Evolutionary conservation across 2,329 filamentous ascomycete genomes (phyloP).

Genomic region (Thielaviopsis euricoi): DNA sequence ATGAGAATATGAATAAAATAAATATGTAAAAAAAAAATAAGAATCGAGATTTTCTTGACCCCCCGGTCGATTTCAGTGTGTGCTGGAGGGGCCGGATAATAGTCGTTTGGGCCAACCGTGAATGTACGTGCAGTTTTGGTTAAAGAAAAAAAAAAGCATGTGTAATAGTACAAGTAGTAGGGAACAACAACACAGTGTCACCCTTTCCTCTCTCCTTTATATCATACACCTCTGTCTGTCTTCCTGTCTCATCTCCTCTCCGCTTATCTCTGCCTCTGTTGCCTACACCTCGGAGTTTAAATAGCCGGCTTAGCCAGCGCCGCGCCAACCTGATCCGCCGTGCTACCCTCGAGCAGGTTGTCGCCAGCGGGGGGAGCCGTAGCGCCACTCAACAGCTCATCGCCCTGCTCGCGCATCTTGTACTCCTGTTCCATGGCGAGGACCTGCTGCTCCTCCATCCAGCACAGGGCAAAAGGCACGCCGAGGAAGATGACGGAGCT

Average conservation of each 20-base stretch:
- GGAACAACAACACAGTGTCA: not conserved
- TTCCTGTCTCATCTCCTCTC: too few relatives aligned
- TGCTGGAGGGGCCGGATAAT: too few relatives aligned
- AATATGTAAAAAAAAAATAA: not conserved
- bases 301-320: slow-evolving; percentile 36
- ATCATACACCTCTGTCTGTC: too few relatives aligned
- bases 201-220: not conserved
- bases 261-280: too few relatives aligned
- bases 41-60: too few relatives aligned
- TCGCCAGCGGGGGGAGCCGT: not conserved
- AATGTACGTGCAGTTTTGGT: not conserved
- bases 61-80: too few relatives aligned
- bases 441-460: slow-evolving; percentile 90
- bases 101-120: too few relatives aligned
- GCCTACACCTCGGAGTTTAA: slow-evolving; percentile 23
- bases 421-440: slow-evolving; percentile 96
- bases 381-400: slow-evolving; percentile 48
- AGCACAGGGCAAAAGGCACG: slow-evolving; percentile 84
- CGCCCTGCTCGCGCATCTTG: slow-evolving; percentile 83
- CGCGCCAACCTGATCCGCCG: slow-evolving; percentile 32
- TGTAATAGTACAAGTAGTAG: slow-evolving; percentile 6
- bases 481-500: slow-evolving; percentile 80
- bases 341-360: slow-evolving; percentile 17
- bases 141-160: not conserved
- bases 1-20: not conserved